Percentiles rank a stretch among this genome's conserved stretches.
Conservation (phyloP, 306 rosid genomes). For the Dicorynia guianensis region DNA sequence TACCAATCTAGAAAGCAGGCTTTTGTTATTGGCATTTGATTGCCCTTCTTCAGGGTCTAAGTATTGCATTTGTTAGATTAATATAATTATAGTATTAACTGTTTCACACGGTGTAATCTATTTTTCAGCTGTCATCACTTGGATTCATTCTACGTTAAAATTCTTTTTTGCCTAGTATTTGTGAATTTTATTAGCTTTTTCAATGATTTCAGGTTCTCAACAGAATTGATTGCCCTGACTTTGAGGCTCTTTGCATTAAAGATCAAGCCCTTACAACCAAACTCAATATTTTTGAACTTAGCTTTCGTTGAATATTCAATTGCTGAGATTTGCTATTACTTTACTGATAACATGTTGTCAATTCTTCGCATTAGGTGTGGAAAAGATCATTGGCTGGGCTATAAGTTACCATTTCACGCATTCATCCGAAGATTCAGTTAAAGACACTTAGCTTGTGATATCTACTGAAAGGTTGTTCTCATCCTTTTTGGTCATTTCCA, state of each 20-base stretch:
- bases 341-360: constrained; percentile 11
- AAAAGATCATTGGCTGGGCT: no score
- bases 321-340: constrained; percentile 9
- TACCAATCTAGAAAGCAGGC: no score
- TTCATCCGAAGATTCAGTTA: constrained; percentile 57
- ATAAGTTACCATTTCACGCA: constrained; percentile 86
- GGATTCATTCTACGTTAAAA: background rate
- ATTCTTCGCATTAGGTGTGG: constrained; percentile 60
- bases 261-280: constrained; percentile 78
- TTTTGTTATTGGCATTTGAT: background rate
- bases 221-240: constrained; percentile 76
- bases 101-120: no score
- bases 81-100: no score
- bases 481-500: constrained; percentile 25
- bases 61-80: background rate
- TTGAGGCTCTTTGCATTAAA: constrained; percentile 72
- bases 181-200: constrained; percentile 33
- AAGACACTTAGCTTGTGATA: constrained; percentile 73
- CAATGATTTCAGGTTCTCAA: constrained; percentile 76
- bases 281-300: constrained; percentile 48
- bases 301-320: background rate
- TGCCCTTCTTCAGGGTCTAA: background rate
- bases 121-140: background rate
- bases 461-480: constrained; percentile 77
- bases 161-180: constrained; percentile 5